Evolutionary conservation across 2,329 filamentous ascomycete species (phyloP).

Genomic region (Ceratocystis lukuohia): DNA sequence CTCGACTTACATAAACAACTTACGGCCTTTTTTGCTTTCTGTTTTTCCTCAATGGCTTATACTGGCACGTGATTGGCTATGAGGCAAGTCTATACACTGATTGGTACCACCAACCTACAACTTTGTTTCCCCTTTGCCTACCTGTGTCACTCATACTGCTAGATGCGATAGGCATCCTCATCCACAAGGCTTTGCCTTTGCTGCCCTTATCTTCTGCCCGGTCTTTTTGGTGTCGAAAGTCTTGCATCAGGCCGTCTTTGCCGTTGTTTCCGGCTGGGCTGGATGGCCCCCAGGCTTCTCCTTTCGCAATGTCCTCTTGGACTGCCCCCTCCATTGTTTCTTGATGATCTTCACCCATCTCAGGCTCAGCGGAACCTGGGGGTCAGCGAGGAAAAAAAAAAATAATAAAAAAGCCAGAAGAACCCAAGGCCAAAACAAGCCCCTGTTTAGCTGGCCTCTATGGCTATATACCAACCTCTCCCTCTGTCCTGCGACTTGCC

Average conservation of each 20-base stretch:
- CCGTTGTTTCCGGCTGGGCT: no score
- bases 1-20: background rate
- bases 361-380: background rate
- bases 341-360: background rate
- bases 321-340: background rate
- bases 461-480: background rate
- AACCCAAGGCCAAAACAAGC: background rate
- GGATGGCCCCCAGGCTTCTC: background rate
- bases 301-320: background rate
- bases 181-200: background rate
- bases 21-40: background rate
- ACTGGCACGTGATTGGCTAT: background rate
- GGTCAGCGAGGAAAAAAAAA: background rate
- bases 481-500: background rate
- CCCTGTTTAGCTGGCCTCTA: background rate
- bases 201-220: background rate
- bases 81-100: background rate
- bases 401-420: background rate
- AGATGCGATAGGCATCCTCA: background rate
- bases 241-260: background rate
- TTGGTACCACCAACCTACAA: background rate
- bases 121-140: background rate
- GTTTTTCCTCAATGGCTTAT: no score
- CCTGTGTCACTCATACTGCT: background rate
- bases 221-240: background rate